These are phyloP conservation scores for Prillingera fragicola DNA, from an alignment of 1,284 basidiomycete species.

Conservation along the genomic window DNA sequence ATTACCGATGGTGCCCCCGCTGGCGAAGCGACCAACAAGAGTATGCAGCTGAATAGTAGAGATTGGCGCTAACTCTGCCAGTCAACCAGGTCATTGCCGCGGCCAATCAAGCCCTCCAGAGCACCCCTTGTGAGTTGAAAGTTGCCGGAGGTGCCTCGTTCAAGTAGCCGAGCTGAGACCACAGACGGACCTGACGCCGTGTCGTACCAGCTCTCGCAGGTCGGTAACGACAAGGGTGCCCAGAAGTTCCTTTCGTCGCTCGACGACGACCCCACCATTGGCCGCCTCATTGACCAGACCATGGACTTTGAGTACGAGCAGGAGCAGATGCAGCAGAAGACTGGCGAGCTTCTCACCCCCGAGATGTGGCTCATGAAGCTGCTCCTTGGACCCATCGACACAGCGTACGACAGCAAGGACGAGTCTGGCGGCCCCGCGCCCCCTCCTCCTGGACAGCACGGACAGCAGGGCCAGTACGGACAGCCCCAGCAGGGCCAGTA, in stretches of 20 bases:
- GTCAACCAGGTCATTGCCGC: too few species aligned
- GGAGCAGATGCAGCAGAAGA: constrained; percentile 6
- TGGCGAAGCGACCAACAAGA: too few species aligned
- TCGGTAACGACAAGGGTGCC: neutral
- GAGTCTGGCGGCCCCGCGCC: constrained; percentile 6
- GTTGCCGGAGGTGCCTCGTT: too few species aligned
- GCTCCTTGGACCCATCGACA: constrained; percentile 15
- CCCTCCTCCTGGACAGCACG: too few species aligned
- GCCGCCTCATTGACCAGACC: constrained; percentile 11
- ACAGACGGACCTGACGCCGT: neutral
- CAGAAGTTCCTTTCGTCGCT: constrained; percentile 6
- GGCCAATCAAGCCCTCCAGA: too few species aligned
- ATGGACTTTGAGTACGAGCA: constrained; percentile 17
- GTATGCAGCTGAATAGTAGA: too few species aligned
- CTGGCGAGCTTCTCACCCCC: constrained; percentile 4
- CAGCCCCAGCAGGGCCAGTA: neutral
- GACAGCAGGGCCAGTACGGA: neutral
- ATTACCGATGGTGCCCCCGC: constrained; percentile 2
- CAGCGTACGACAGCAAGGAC: constrained; percentile 11
- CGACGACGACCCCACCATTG: constrained; percentile 8
- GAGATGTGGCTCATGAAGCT: constrained; percentile 19
- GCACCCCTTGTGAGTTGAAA: too few species aligned
- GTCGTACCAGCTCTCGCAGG: neutral
- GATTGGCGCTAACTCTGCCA: too few species aligned
- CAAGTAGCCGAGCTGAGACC: too few species aligned